A percentile compares a stretch with the other conserved stretches of the same genome.
Evolutionary conservation across 1,139 yeast genomes (phyloP).

Genomic region (Lodderomyces beijingensis): DNA sequence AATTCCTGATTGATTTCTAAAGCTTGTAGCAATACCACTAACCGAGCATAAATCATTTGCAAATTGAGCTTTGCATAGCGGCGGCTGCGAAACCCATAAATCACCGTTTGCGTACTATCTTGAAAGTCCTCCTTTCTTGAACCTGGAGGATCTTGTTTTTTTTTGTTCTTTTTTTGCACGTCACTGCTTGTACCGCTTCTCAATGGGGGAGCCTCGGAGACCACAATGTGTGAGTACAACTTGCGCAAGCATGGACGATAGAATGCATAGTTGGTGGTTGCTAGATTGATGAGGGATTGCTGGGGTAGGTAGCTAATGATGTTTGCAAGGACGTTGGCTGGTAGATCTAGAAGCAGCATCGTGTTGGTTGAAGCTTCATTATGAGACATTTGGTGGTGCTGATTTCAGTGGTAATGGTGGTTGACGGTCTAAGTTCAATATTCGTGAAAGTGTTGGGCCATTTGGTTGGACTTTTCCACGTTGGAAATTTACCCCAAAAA

Average conservation of each 20-base stretch:
- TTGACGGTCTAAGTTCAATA: no score
- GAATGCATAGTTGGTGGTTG: constrained; percentile 33
- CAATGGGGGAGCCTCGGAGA: constrained; percentile 23
- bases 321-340: background rate
- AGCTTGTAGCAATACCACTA: constrained; percentile 24
- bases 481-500: no score
- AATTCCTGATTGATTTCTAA: constrained; percentile 26
- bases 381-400: no score
- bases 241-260: constrained; percentile 31
- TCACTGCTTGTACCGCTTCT: constrained; percentile 3
- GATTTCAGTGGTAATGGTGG: no score
- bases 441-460: no score
- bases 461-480: no score
- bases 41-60: constrained; percentile 27
- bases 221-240: constrained; percentile 26
- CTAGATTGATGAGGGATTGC: constrained; percentile 29
- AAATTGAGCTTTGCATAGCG: constrained; percentile 11
- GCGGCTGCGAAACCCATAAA: constrained; percentile 21
- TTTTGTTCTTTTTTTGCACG: no score
- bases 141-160: constrained; percentile 7
- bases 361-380: no score
- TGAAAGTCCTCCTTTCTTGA: constrained; percentile 21
- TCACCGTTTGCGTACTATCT: constrained; percentile 20
- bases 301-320: constrained; percentile 30
- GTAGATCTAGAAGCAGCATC: constrained; percentile 3